Percentiles rank a stretch among this genome's conserved stretches.
phyloP scores from a whole-genome alignment of 129 eudicot species.

The Smallanthus sonchifolius region DNA sequence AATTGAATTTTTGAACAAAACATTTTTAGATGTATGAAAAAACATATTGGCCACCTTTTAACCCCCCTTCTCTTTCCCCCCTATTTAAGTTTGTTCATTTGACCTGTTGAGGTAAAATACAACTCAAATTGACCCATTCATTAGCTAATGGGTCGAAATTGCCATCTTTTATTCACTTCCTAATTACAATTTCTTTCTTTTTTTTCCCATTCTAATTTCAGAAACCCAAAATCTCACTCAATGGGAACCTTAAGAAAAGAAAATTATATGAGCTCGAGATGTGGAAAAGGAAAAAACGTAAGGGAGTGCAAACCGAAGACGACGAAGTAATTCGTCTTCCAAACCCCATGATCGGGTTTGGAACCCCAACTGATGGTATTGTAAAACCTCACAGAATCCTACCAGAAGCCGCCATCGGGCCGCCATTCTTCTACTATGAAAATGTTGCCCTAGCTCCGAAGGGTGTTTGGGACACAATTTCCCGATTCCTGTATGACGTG shows the following conservation, averaged over 20 bases:
- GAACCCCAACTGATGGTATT: conserved; percentile 47
- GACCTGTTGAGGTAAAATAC: neutral
- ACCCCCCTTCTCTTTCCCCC: neutral
- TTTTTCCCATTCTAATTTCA: conserved; percentile 2
- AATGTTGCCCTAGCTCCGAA: conserved; percentile 95
- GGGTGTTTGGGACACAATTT: conserved; percentile 90
- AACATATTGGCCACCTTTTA: neutral
- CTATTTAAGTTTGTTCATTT: neutral
- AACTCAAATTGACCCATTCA: neutral
- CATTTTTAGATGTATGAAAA: neutral
- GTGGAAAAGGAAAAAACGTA: conserved; percentile 36
- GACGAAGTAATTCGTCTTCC: conserved; percentile 64
- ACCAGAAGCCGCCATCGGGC: conserved; percentile 65
- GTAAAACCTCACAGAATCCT: conserved; percentile 34
- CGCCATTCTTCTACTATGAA: conserved; percentile 84
- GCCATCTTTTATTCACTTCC: neutral
- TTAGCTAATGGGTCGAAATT: neutral
- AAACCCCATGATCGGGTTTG: conserved; percentile 81
- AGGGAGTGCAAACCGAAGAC: conserved; percentile 20
- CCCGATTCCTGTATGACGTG: conserved; percentile 60
- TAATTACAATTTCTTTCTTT: neutral
- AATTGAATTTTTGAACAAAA: neutral
- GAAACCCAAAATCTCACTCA: conserved; percentile 37
- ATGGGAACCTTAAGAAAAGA: conserved; percentile 50
- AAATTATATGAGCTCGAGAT: conserved; percentile 34